phyloP scores from a whole-genome alignment of 129 eudicot species.

The Chrysanthemum lavandulifolium region DNA sequence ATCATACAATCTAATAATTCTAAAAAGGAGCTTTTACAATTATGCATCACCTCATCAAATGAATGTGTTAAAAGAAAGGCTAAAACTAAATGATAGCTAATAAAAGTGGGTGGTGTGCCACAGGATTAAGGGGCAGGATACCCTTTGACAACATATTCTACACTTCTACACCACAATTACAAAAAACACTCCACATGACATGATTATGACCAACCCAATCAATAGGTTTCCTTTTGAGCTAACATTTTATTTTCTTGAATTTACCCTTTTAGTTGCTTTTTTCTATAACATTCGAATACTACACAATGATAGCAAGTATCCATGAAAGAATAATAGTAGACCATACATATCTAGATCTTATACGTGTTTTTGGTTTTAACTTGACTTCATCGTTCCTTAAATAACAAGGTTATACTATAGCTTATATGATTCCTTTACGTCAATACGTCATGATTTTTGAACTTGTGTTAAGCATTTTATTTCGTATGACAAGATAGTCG shows the following conservation, averaged over 20 bases:
- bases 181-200: conserved; percentile 39
- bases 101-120: conserved; percentile 15
- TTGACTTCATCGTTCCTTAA: too few species aligned
- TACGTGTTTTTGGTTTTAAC: too few species aligned
- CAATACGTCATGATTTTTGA: too few species aligned
- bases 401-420: too few species aligned
- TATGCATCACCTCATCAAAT: conserved; percentile 1
- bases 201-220: conserved; percentile 36
- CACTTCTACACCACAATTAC: conserved; percentile 16
- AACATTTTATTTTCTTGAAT: conserved; percentile 18
- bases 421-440: too few species aligned
- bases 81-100: conserved; percentile 18
- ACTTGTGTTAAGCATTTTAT: too few species aligned
- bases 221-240: conserved; percentile 28
- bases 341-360: too few species aligned
- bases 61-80: conserved; percentile 16
- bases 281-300: background rate
- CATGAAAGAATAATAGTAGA: background rate
- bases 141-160: conserved; percentile 17
- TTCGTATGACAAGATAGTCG: too few species aligned
- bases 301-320: background rate
- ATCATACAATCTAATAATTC: background rate
- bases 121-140: conserved; percentile 25
- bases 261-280: background rate
- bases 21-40: background rate